Conservation (phyloP, 2,329 filamentous ascomycete species). For the Ascochyta rabiei region DNA sequence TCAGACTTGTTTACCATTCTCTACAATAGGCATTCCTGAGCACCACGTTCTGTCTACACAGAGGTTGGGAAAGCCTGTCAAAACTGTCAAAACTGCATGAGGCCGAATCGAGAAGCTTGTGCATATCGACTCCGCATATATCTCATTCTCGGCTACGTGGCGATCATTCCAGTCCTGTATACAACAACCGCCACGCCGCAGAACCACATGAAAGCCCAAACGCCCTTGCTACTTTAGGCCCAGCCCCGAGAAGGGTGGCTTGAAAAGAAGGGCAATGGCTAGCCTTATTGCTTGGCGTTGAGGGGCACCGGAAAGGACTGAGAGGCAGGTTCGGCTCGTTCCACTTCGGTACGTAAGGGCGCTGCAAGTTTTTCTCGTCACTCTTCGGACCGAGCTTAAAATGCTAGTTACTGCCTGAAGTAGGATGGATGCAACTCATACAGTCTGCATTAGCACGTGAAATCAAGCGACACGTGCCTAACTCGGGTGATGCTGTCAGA, state of each 20-base stretch:
- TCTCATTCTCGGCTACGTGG: conserved; percentile 44
- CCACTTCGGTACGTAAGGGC: conserved; percentile 3
- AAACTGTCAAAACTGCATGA: conserved; percentile 25
- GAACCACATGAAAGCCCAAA: conserved; percentile 39
- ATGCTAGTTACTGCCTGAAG: neutral
- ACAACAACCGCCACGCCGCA: conserved; percentile 29
- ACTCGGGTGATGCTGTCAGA: neutral
- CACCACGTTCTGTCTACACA: neutral
- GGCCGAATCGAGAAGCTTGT: conserved; percentile 31
- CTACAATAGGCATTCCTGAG: conserved; percentile 7
- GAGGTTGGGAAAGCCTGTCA: conserved; percentile 29
- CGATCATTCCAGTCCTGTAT: conserved; percentile 36
- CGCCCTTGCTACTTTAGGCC: conserved; percentile 18
- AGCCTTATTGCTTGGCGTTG: conserved; percentile 15
- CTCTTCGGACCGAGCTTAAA: conserved; percentile 3
- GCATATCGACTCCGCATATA: conserved; percentile 42
- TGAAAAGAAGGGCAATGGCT: neutral
- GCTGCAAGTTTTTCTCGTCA: neutral
- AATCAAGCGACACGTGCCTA: neutral
- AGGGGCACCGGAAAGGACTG: conserved; percentile 1
- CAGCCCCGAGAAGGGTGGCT: conserved; percentile 7
- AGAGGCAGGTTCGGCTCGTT: conserved; percentile 5
- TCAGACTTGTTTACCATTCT: conserved; percentile 10
- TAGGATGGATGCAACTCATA: neutral
- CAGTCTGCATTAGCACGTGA: neutral